Base-by-base conservation (phyloP, 1,284 basidiomycete species). In the Heterobasidion parviporum region DNA sequence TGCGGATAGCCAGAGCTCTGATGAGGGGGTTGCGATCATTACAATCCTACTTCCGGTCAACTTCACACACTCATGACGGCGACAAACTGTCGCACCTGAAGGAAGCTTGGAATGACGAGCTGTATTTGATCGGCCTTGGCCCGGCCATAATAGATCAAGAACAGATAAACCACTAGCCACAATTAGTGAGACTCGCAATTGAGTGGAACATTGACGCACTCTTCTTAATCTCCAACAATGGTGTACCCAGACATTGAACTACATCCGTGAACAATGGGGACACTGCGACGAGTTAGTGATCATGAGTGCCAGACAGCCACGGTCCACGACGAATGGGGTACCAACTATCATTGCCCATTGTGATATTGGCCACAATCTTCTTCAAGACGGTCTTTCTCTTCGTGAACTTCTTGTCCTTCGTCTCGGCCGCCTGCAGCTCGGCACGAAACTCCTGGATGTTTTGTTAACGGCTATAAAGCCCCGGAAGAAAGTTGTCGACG, bases 221-320 rank as follows among this genome's bases (percentile, higher is more conserved):
- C 81, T 99, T 99, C 81, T 99, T 99, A 70, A 99, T 96, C 72
- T 99, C 97, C 43, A 99, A 79, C 8, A 95, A 74, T 38, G 92
- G 91, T 8, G 91, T 92, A 46, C 88, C 87, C 58, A 97, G 77
- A 66, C 91, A 94, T 65, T 91, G 87, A 12, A 94, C 85, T 53
- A 97, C 91, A 64, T 96, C 94, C 16, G 83, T 81, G 74, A 94
- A 96, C 61, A 97, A 75, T 26, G 89, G 83, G 16, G 94, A 97
- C 96, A 99, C 92, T 98, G 59, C 57, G 47, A 26, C 61, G 18
- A 57, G 60, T 59, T 52, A 58, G 55, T n/a, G 6, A 47, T 16
- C 14, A 51, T 61, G 41, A 58, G 59, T 26, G 53, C 16, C 34
- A 35, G 14, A 20, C 20, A 41, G 38, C 53, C 46, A 55, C 50